These are phyloP conservation scores for Clonostachys sp. DNA, from an alignment of 2,329 filamentous ascomycete species.

Conservation along the genomic window DNA sequence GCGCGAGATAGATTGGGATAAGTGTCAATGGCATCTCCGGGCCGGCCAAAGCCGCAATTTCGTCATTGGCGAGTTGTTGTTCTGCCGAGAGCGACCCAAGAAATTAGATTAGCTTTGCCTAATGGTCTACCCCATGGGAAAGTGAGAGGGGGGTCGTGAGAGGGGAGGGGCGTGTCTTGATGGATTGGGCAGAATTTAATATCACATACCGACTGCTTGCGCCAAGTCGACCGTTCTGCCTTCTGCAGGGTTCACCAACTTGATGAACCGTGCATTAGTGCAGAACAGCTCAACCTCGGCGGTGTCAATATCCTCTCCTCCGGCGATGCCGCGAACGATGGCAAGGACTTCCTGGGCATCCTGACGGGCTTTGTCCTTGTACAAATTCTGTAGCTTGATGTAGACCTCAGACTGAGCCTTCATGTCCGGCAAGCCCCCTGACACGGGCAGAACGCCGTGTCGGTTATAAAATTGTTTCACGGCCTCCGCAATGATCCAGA, in stretches of 20 bases:
- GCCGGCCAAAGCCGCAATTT: constrained; percentile 40
- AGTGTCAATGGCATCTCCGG: constrained; percentile 52
- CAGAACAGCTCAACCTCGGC: constrained; percentile 87
- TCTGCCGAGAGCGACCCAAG: constrained; percentile 27
- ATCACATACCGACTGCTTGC: constrained; percentile 48
- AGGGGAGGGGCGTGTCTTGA: not conserved
- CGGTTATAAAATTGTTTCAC: constrained; percentile 71
- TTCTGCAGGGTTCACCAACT: constrained; percentile 63
- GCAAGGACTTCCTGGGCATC: constrained; percentile 73
- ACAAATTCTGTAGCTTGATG: constrained; percentile 84
- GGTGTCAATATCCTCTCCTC: constrained; percentile 52
- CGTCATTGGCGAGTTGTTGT: constrained; percentile 48
- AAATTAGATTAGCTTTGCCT: too few relatives aligned
- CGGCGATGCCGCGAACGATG: constrained; percentile 49
- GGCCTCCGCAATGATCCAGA: constrained; percentile 86
- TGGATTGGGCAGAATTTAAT: not conserved
- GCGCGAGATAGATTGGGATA: constrained; percentile 64
- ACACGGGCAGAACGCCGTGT: constrained; percentile 72
- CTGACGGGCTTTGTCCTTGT: constrained; percentile 79
- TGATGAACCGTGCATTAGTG: constrained; percentile 91
- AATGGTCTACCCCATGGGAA: too few relatives aligned
- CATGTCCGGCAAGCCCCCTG: constrained; percentile 92
- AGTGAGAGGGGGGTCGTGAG: too few relatives aligned
- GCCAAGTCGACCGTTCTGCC: constrained; percentile 40
- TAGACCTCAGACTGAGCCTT: constrained; percentile 91